A percentile compares a stretch with the other conserved stretches of the same genome.
Conservation (phyloP, 768 basidiomycete genomes). For the Jaapia argillacea region DNA sequence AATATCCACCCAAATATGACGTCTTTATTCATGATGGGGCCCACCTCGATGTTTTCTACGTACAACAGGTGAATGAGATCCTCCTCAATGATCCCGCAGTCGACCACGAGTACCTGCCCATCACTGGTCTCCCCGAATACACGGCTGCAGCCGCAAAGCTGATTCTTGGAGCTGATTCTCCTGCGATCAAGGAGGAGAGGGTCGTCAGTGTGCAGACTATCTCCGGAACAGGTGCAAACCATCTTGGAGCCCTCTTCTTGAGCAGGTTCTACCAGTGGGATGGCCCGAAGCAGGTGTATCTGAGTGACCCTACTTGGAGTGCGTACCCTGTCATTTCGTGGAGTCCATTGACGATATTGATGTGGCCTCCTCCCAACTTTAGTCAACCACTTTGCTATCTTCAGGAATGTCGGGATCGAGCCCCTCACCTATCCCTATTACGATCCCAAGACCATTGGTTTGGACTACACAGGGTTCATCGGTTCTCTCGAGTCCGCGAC, state of each 20-base stretch:
- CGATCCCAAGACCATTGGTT: constrained; percentile 78
- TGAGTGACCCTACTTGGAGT: constrained; percentile 97
- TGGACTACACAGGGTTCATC: constrained; percentile 70
- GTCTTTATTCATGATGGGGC: no score
- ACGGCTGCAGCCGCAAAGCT: constrained; percentile 74
- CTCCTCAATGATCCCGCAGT: constrained; percentile 59
- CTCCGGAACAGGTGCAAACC: constrained; percentile 94
- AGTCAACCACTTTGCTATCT: constrained; percentile 88
- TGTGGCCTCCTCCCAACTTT: background rate
- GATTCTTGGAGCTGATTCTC: constrained; percentile 66
- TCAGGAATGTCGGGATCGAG: constrained; percentile 82
- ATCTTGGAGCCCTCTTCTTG: constrained; percentile 83
- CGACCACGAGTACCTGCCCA: constrained; percentile 91
- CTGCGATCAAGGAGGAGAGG: constrained; percentile 60
- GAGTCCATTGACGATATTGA: background rate
- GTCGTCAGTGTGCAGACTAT: constrained; percentile 85
- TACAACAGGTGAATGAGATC: constrained; percentile 69
- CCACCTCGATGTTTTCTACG: no score
- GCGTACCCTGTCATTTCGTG: no score
- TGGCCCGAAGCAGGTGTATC: constrained; percentile 59
- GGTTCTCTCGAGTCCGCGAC: constrained; percentile 52
- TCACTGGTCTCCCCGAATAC: constrained; percentile 79
- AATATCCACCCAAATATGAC: constrained; percentile 1
- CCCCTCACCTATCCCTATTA: constrained; percentile 92
- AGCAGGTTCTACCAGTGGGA: constrained; percentile 69